These are phyloP conservation scores for Cadophora malorum DNA, from an alignment of 2,329 filamentous ascomycete species.

Conservation along the genomic window DNA sequence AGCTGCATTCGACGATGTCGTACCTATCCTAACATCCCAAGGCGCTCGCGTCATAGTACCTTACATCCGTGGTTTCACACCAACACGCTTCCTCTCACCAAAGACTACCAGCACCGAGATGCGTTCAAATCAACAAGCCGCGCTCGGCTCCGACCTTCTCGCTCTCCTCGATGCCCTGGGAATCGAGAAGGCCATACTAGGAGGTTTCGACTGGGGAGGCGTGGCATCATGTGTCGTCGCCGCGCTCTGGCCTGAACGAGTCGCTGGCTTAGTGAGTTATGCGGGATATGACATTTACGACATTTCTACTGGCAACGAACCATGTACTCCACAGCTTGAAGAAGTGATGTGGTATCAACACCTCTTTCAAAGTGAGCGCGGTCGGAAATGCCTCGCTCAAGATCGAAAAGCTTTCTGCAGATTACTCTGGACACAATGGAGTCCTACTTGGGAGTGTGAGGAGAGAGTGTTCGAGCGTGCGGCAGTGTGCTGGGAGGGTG, in stretches of 20 bases:
- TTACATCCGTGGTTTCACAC: conserved; percentile 19
- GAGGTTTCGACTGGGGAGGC: conserved; percentile 3
- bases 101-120: neutral
- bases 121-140: neutral
- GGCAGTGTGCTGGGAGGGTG: neutral
- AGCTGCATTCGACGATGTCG: conserved; percentile 11
- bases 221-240: neutral
- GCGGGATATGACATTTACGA: conserved; percentile 1
- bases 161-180: neutral
- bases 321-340: neutral
- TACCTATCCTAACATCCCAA: conserved; percentile 10
- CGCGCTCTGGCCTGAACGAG: conserved; percentile 4
- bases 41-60: conserved; percentile 23
- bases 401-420: neutral
- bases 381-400: neutral
- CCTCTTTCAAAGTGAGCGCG: neutral
- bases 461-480: neutral
- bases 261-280: neutral
- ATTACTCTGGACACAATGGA: conserved; percentile 8
- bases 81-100: conserved; percentile 15
- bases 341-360: conserved; percentile 8
- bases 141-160: conserved; percentile 2
- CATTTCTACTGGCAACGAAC: neutral
- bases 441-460: neutral
- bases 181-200: neutral